These are phyloP conservation scores for Clathrus columnatus DNA, from an alignment of 768 basidiomycete species.

Conservation along the genomic window DNA sequence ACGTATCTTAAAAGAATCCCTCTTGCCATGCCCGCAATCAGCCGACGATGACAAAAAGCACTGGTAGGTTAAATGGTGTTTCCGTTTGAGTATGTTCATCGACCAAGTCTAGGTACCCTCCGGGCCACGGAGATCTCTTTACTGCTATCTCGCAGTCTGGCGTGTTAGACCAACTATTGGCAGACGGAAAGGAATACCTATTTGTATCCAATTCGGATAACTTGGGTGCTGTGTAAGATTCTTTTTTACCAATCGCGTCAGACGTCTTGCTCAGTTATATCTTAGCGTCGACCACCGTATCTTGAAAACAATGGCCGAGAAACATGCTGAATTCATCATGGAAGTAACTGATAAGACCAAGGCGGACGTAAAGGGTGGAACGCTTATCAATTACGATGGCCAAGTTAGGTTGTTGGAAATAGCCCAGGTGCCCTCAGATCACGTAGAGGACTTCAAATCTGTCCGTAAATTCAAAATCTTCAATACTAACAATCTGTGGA, in stretches of 20 bases:
- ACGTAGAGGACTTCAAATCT: slow-evolving; percentile 91
- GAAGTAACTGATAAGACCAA: slow-evolving; percentile 97
- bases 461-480: slow-evolving; percentile 91
- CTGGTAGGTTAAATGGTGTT: slow-evolving; percentile 37
- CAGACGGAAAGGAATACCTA: slow-evolving; percentile 92
- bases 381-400: slow-evolving; percentile 86
- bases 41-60: slow-evolving; percentile 77
- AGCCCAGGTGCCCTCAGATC: slow-evolving; percentile 88
- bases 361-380: slow-evolving; percentile 84
- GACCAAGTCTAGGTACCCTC: slow-evolving; percentile 50
- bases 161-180: slow-evolving; percentile 79
- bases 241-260: background rate
- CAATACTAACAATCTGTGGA: slow-evolving; percentile 80
- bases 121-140: slow-evolving; percentile 95
- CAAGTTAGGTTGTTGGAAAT: slow-evolving; percentile 85
- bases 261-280: slow-evolving; percentile 10
- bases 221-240: slow-evolving; percentile 74
- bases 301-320: slow-evolving; percentile 77
- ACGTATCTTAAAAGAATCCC: slow-evolving; percentile 81
- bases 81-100: background rate
- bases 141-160: slow-evolving; percentile 87
- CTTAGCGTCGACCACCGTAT: slow-evolving; percentile 73
- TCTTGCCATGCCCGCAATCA: slow-evolving; percentile 73
- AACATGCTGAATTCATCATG: slow-evolving; percentile 81
- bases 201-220: slow-evolving; percentile 98